phyloP scores from a whole-genome alignment of 306 rosid species.

The Cucurbita maxima region DNA sequence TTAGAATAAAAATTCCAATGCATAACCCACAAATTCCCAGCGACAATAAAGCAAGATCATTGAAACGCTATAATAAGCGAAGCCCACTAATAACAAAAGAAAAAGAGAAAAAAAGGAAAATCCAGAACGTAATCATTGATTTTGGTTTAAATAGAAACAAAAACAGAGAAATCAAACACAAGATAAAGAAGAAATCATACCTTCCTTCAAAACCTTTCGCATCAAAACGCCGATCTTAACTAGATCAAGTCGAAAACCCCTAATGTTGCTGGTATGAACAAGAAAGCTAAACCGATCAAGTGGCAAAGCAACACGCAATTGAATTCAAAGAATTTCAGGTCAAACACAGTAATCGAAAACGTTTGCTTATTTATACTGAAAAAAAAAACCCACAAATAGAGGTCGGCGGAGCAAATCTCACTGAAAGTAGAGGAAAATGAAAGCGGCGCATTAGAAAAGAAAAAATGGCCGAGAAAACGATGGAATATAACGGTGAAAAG shows the following conservation, averaged over 20 bases:
- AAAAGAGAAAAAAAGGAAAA: background rate
- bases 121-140: slow-evolving; percentile 15
- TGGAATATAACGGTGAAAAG: background rate
- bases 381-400: background rate
- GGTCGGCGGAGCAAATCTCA: slow-evolving; percentile 3
- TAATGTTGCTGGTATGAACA: background rate
- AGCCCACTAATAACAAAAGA: background rate
- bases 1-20: background rate
- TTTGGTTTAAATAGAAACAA: background rate
- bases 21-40: slow-evolving; percentile 4
- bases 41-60: slow-evolving; percentile 25
- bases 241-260: background rate
- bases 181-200: slow-evolving; percentile 12
- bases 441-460: background rate
- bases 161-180: background rate
- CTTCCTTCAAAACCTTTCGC: slow-evolving; percentile 25
- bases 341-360: background rate
- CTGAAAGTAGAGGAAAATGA: background rate
- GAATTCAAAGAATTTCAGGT: slow-evolving; percentile 11
- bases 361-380: background rate
- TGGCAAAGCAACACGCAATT: background rate
- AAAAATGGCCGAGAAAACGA: slow-evolving; percentile 16
- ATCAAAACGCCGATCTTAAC: slow-evolving; percentile 13
- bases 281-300: background rate
- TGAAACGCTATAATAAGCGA: slow-evolving; percentile 9